These are phyloP conservation scores for Echites panduratus DNA, from an alignment of 257 asterid genomes.

Conservation along the genomic window DNA sequence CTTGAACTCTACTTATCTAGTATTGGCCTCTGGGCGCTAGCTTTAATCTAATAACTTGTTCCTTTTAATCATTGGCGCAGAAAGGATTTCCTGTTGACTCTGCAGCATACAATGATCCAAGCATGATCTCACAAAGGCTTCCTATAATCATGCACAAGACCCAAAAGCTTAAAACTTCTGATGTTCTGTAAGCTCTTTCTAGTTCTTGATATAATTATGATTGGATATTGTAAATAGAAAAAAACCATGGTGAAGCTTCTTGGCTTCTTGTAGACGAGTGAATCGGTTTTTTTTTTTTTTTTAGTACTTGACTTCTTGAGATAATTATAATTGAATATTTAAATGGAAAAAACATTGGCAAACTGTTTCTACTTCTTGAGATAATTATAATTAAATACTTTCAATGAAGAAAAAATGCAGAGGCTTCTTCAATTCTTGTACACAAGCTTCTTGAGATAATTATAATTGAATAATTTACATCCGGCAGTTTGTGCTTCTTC, in stretches of 20 bases:
- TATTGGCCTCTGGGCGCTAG: not conserved
- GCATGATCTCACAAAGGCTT: slow-evolving; percentile 70
- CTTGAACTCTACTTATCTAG: not conserved
- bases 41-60: not conserved
- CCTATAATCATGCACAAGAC: slow-evolving; percentile 64
- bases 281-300: not conserved
- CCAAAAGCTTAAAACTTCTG: slow-evolving; percentile 61
- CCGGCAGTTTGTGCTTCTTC: not conserved
- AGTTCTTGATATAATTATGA: slow-evolving; percentile 21
- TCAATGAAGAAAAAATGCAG: not conserved
- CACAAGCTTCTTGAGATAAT: not conserved
- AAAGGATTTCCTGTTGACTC: slow-evolving; percentile 84
- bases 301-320: not conserved
- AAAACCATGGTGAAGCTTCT: not conserved
- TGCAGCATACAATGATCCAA: slow-evolving; percentile 87
- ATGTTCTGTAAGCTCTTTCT: slow-evolving; percentile 40
- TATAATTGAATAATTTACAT: not conserved
- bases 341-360: not conserved
- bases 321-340: not conserved
- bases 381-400: too few species aligned
- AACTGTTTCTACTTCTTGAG: not conserved
- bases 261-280: not conserved
- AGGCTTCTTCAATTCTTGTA: not conserved
- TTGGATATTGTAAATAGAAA: slow-evolving; percentile 7
- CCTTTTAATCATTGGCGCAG: slow-evolving; percentile 40